A percentile compares a stretch with the other conserved stretches of the same genome.
phyloP scores from a whole-genome alignment of 495 filamentous ascomycete species.

The Penicillium canariense region DNA sequence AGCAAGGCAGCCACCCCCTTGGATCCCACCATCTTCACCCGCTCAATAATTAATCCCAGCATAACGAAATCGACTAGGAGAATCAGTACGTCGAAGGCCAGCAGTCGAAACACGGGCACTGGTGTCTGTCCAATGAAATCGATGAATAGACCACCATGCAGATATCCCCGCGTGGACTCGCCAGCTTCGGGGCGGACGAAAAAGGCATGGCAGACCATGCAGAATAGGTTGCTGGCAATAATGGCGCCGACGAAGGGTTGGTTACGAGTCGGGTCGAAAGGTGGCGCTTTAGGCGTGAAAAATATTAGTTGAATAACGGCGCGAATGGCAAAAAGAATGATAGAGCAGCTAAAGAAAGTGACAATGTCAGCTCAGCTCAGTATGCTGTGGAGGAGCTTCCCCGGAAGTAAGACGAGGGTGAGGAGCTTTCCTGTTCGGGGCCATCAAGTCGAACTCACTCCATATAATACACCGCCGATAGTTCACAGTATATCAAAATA shows the following conservation, averaged over 20 bases:
- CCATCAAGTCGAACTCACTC: constrained; percentile 58
- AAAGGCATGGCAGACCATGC: constrained; percentile 68
- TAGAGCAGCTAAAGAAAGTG: constrained; percentile 56
- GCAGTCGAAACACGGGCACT: constrained; percentile 59
- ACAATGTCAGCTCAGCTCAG: background rate
- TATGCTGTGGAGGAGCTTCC: background rate
- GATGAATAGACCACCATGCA: constrained; percentile 81
- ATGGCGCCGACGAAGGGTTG: constrained; percentile 69
- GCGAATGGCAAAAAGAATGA: constrained; percentile 68
- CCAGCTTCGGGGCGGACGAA: constrained; percentile 61
- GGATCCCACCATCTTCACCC: constrained; percentile 48
- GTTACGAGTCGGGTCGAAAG: constrained; percentile 59
- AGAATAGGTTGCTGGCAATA: constrained; percentile 66
- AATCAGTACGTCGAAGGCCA: constrained; percentile 63
- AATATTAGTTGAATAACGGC: constrained; percentile 69
- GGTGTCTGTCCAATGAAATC: constrained; percentile 88
- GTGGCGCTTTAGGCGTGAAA: constrained; percentile 74
- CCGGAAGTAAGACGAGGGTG: background rate
- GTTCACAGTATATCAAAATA: constrained; percentile 74
- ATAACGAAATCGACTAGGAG: constrained; percentile 69
- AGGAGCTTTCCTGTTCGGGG: background rate
- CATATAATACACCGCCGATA: constrained; percentile 84
- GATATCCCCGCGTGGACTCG: constrained; percentile 74
- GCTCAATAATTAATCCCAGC: constrained; percentile 69
- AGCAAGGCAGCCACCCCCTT: constrained; percentile 4